Evolutionary conservation across 2,329 filamentous ascomycete species (phyloP).

Genomic region (Sarocladiaceae sp.): DNA sequence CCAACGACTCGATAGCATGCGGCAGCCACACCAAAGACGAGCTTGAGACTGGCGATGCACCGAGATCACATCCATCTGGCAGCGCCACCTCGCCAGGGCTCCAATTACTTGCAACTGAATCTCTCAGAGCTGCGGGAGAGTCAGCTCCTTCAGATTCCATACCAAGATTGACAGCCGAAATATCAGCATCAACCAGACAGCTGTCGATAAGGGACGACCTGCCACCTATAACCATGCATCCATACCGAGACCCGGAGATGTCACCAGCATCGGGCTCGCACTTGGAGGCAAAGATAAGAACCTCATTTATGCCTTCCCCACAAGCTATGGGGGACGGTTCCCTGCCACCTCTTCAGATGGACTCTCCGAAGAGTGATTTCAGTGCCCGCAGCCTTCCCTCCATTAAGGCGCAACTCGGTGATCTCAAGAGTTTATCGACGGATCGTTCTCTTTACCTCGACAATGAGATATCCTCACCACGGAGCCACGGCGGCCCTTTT

Average conservation of each 20-base stretch:
- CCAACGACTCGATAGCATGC: background rate
- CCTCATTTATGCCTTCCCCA: background rate
- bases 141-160: background rate
- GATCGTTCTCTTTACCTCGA: background rate
- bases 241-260: background rate
- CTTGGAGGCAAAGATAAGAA: background rate
- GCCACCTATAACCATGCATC: background rate
- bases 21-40: constrained; percentile 5
- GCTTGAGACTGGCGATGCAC: background rate
- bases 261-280: background rate
- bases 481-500: constrained; percentile 18
- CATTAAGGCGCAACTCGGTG: constrained; percentile 16
- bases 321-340: constrained; percentile 18
- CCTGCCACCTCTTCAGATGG: constrained; percentile 31
- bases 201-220: constrained; percentile 2
- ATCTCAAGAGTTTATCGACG: constrained; percentile 7
- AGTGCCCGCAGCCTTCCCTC: constrained; percentile 32
- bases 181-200: background rate
- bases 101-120: background rate
- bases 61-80: background rate
- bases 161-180: background rate
- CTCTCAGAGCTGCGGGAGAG: background rate
- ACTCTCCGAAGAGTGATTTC: constrained; percentile 27
- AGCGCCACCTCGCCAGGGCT: background rate
- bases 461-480: background rate